phyloP scores from a whole-genome alignment of 805 yeast genomes.

The Nadsonia fulvescens region DNA sequence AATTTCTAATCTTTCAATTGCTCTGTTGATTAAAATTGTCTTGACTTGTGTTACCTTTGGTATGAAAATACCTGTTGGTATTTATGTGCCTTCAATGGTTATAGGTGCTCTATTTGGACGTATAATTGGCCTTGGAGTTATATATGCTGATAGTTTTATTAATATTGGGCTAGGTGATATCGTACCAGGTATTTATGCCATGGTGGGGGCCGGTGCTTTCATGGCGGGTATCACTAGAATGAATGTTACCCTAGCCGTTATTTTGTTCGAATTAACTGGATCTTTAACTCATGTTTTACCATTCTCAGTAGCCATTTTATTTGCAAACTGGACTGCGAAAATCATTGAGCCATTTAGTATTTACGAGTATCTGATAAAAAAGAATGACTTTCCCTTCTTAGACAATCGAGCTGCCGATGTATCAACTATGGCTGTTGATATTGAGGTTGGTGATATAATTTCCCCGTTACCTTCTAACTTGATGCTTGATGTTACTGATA shows the following conservation, averaged over 20 bases:
- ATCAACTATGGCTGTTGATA: slow-evolving; percentile 19
- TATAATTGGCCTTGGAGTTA: slow-evolving; percentile 26
- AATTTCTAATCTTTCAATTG: slow-evolving; percentile 21
- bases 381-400: slow-evolving; percentile 36
- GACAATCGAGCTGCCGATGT: slow-evolving; percentile 24
- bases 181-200: slow-evolving; percentile 88
- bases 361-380: slow-evolving; percentile 29
- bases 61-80: slow-evolving; percentile 39
- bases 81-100: slow-evolving; percentile 48
- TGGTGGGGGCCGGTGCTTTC: slow-evolving; percentile 91
- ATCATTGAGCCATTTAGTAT: slow-evolving; percentile 32
- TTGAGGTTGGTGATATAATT: slow-evolving; percentile 25
- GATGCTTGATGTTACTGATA: slow-evolving; percentile 22
- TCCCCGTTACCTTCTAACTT: slow-evolving; percentile 12
- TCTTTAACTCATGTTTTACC: slow-evolving; percentile 40
- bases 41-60: slow-evolving; percentile 40
- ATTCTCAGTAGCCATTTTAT: slow-evolving; percentile 35
- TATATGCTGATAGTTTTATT: slow-evolving; percentile 25
- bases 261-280: slow-evolving; percentile 61
- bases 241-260: slow-evolving; percentile 81
- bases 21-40: slow-evolving; percentile 26
- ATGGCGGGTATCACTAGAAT: slow-evolving; percentile 87
- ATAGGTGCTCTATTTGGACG: slow-evolving; percentile 44
- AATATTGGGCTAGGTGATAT: slow-evolving; percentile 28
- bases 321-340: slow-evolving; percentile 39